phyloP scores from a whole-genome alignment of 495 filamentous ascomycete genomes.

The Talaromyces borbonicus region DNA sequence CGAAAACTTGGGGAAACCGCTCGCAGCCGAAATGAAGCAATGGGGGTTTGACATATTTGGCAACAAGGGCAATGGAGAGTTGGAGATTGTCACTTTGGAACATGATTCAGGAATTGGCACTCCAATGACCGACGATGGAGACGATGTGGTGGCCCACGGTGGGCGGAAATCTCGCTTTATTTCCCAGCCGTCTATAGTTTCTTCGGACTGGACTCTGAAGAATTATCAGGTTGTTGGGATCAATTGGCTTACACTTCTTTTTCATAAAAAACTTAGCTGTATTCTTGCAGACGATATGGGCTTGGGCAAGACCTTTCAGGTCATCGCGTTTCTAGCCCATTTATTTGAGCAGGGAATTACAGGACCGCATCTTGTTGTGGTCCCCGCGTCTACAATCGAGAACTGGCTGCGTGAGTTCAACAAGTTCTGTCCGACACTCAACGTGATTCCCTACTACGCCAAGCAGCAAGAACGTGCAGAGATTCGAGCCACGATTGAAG shows the following conservation, averaged over 20 bases:
- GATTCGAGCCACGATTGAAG: conserved; percentile 56
- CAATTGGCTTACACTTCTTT: conserved; percentile 84
- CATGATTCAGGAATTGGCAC: conserved; percentile 71
- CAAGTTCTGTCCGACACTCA: conserved; percentile 69
- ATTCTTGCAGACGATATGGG: conserved; percentile 99
- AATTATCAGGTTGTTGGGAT: conserved; percentile 90
- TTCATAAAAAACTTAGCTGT: conserved; percentile 63
- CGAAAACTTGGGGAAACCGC: conserved; percentile 55
- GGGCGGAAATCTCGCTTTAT: conserved; percentile 41
- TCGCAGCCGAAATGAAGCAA: conserved; percentile 58
- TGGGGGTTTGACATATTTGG: conserved; percentile 76
- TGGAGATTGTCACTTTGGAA: conserved; percentile 56
- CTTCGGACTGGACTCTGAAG: conserved; percentile 61
- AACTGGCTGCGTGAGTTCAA: conserved; percentile 92
- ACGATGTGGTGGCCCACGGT: conserved; percentile 28
- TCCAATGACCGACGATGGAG: conserved; percentile 50
- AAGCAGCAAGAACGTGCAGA: conserved; percentile 49
- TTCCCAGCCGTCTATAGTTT: conserved; percentile 66
- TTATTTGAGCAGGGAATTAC: conserved; percentile 55
- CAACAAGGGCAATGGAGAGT: conserved; percentile 47
- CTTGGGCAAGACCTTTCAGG: conserved; percentile 92
- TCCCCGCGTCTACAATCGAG: conserved; percentile 84
- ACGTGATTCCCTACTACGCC: conserved; percentile 75
- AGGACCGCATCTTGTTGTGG: conserved; percentile 80
- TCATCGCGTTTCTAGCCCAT: conserved; percentile 85